Percentiles rank a stretch among this genome's conserved stretches.
Evolutionary conservation across 108 stramenopile genomes (phyloP).

Genomic region (Fragilaria radians): DNA sequence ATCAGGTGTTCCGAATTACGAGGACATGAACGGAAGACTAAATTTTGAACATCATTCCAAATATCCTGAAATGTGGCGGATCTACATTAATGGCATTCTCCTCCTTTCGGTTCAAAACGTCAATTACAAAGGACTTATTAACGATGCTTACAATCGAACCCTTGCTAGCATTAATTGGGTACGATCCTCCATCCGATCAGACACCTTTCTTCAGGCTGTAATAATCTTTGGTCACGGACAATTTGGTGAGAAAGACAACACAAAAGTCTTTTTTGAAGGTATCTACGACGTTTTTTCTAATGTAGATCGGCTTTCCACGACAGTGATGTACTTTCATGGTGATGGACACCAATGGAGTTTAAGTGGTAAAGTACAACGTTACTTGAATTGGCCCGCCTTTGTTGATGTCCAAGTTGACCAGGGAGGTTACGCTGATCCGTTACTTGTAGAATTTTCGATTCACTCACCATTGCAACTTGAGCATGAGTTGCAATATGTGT

Average conservation of each 20-base stretch:
- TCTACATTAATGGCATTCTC: constrained; percentile 12
- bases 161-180: too few relatives aligned
- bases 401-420: constrained; percentile 20
- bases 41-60: too few relatives aligned
- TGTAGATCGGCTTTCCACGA: background rate
- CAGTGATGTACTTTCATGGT: constrained; percentile 22
- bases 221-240: constrained; percentile 19
- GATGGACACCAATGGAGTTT: constrained; percentile 27
- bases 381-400: constrained; percentile 11
- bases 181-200: too few relatives aligned
- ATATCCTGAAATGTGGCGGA: constrained; percentile 12
- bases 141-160: too few relatives aligned
- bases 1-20: too few relatives aligned
- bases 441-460: constrained; percentile 19
- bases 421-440: constrained; percentile 12
- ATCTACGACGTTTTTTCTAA: constrained; percentile 7
- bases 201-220: constrained; percentile 13
- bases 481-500: too few relatives aligned
- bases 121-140: too few relatives aligned
- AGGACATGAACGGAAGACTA: too few relatives aligned
- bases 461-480: too few relatives aligned
- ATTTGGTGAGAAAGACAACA: constrained; percentile 5
- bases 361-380: constrained; percentile 11
- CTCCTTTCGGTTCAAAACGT: constrained; percentile 13
- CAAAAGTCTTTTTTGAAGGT: constrained; percentile 9